Conservation (phyloP, 805 yeast genomes). For the Blastobotrys terrestris region DNA sequence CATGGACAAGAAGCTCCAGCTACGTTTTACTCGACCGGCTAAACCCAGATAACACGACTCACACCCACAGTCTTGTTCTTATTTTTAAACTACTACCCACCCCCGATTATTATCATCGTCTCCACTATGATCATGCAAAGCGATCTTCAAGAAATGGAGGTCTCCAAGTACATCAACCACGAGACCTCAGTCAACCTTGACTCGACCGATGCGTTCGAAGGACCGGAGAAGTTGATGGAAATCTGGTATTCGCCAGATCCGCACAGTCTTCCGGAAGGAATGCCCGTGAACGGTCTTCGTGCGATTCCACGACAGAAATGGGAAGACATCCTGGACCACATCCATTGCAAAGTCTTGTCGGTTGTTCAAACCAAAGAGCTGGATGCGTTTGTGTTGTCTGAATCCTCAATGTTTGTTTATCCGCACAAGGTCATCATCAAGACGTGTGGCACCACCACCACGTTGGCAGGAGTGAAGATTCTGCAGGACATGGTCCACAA, state of each 20-base stretch:
- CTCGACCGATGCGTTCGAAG: conserved; percentile 91
- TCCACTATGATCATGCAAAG: conserved; percentile 13
- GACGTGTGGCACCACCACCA: conserved; percentile 95
- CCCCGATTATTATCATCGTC: background rate
- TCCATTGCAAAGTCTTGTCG: conserved; percentile 83
- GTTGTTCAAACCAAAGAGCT: conserved; percentile 57
- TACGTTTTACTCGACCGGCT: conserved; percentile 32
- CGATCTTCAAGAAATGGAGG: conserved; percentile 2
- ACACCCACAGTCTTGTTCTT: conserved; percentile 17
- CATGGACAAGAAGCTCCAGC: conserved; percentile 34
- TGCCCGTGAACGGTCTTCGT: conserved; percentile 42
- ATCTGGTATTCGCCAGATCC: conserved; percentile 71
- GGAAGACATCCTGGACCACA: conserved; percentile 69
- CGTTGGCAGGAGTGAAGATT: conserved; percentile 66
- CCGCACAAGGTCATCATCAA: conserved; percentile 79
- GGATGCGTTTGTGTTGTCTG: conserved; percentile 84
- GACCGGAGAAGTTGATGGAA: conserved; percentile 91
- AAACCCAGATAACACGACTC: conserved; percentile 30
- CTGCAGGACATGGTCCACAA: conserved; percentile 47
- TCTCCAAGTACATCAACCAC: conserved; percentile 55
- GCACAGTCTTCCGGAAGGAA: conserved; percentile 34
- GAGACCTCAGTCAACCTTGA: conserved; percentile 73
- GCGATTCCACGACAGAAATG: conserved; percentile 60
- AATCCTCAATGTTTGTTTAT: conserved; percentile 84
- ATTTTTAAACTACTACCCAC: background rate